phyloP scores from a whole-genome alignment of 2,329 filamentous ascomycete genomes.

The Neoarthrinium moseri region DNA sequence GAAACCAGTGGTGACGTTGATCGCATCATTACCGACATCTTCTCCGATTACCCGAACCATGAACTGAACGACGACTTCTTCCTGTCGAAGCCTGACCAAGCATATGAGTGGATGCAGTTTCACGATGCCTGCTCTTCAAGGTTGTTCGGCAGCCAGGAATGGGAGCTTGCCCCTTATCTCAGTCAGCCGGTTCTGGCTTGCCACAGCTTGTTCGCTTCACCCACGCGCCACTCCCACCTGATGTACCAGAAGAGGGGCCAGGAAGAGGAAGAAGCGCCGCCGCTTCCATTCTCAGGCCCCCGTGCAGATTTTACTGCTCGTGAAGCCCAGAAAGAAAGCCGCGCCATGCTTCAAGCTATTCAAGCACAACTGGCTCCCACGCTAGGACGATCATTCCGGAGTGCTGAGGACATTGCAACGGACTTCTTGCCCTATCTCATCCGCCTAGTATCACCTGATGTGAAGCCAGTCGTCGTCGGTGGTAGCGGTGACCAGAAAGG shows the following conservation, averaged over 20 bases:
- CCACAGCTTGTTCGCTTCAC: slow-evolving; percentile 84
- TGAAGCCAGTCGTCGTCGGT: slow-evolving; percentile 87
- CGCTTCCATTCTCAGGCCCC: slow-evolving; percentile 76
- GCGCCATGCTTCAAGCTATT: slow-evolving; percentile 69
- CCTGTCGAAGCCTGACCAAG: slow-evolving; percentile 77
- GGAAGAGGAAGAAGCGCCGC: slow-evolving; percentile 48
- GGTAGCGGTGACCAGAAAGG: slow-evolving; percentile 63
- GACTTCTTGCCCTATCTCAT: slow-evolving; percentile 85
- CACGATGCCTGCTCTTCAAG: slow-evolving; percentile 70
- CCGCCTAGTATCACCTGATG: slow-evolving; percentile 80
- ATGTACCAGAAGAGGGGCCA: slow-evolving; percentile 44
- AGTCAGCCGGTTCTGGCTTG: slow-evolving; percentile 85
- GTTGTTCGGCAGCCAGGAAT: slow-evolving; percentile 83
- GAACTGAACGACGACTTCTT: slow-evolving; percentile 92
- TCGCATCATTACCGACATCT: slow-evolving; percentile 78
- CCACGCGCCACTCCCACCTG: slow-evolving; percentile 47
- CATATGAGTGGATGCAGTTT: slow-evolving; percentile 73
- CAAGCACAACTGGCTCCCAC: slow-evolving; percentile 71
- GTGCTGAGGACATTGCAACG: slow-evolving; percentile 71
- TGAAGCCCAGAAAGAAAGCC: slow-evolving; percentile 79
- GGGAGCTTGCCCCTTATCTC: slow-evolving; percentile 87
- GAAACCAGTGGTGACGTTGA: slow-evolving; percentile 78
- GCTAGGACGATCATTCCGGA: slow-evolving; percentile 75
- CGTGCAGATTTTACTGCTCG: slow-evolving; percentile 78
- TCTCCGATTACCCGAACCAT: slow-evolving; percentile 80